Evolutionary conservation across 2,329 filamentous ascomycete species (phyloP).

Genomic region (Talaromyces marneffei): DNA sequence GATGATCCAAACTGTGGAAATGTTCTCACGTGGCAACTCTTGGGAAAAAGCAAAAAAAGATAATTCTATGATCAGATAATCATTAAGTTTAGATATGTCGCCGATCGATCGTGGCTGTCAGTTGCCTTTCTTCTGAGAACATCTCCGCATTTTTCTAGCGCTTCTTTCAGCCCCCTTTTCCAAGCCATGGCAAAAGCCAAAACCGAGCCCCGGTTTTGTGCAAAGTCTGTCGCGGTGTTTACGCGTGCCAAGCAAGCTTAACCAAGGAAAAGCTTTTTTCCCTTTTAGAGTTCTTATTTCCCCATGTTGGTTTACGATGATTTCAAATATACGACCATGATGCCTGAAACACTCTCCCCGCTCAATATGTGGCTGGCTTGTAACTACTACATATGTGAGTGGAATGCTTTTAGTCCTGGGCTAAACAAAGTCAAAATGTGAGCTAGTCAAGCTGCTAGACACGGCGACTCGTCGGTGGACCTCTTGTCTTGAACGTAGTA

Average conservation of each 20-base stretch:
- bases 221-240: not conserved
- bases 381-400: too few relatives aligned
- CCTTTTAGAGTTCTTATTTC: constrained; percentile 1
- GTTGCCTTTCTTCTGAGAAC: not conserved
- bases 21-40: not conserved
- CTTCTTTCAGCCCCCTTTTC: not conserved
- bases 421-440: not conserved
- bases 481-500: too few relatives aligned
- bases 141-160: constrained; percentile 2
- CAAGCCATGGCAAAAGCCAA: constrained; percentile 4
- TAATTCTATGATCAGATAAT: not conserved
- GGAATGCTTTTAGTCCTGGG: not conserved
- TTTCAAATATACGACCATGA: not conserved
- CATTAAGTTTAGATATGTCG: not conserved
- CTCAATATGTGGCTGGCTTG: too few relatives aligned
- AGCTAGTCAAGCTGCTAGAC: not conserved
- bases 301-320: not conserved
- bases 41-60: not conserved
- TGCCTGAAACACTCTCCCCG: not conserved
- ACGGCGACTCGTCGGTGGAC: not conserved
- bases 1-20: not conserved
- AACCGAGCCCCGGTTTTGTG: not conserved
- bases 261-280: not conserved
- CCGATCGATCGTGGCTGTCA: not conserved
- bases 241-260: not conserved